These are phyloP conservation scores for Penicillium sp. DNA, from an alignment of 2,329 filamentous ascomycete species.

Conservation along the genomic window DNA sequence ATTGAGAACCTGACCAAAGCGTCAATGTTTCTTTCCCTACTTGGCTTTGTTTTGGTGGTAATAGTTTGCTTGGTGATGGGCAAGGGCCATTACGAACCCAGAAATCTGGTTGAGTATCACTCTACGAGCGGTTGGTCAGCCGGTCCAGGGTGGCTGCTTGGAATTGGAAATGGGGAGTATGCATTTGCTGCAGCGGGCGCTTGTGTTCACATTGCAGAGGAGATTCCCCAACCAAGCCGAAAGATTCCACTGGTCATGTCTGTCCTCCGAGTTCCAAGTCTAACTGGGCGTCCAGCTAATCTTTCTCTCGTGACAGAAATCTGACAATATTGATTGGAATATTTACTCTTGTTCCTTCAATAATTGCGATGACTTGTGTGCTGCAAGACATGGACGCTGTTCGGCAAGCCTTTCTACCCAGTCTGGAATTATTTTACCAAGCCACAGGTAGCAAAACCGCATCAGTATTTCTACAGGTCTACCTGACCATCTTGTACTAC, in stretches of 20 bases:
- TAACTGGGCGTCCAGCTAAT: neutral
- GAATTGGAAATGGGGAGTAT: slow-evolving; percentile 16
- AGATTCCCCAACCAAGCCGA: slow-evolving; percentile 15
- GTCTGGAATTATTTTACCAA: slow-evolving; percentile 20
- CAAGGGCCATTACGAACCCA: neutral
- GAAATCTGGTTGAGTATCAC: neutral
- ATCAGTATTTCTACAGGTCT: slow-evolving; percentile 16
- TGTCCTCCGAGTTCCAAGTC: neutral
- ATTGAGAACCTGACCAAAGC: slow-evolving; percentile 12
- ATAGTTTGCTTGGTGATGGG: slow-evolving; percentile 15
- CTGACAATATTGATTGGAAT: slow-evolving; percentile 10
- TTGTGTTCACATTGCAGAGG: slow-evolving; percentile 19
- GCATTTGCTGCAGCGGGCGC: slow-evolving; percentile 15
- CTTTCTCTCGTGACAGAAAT: slow-evolving; percentile 15
- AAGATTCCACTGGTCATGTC: slow-evolving; percentile 22
- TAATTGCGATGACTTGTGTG: neutral
- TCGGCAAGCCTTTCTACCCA: slow-evolving; percentile 11
- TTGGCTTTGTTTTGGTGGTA: slow-evolving; percentile 10
- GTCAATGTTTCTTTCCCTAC: slow-evolving; percentile 10
- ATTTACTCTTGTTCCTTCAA: neutral
- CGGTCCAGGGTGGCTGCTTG: slow-evolving; percentile 15
- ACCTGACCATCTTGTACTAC: slow-evolving; percentile 15
- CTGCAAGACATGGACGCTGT: neutral
- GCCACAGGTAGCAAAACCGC: slow-evolving; percentile 27
- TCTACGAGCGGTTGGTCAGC: slow-evolving; percentile 11